These are phyloP conservation scores for Daldinia eschscholtzii DNA, from an alignment of 2,329 filamentous ascomycete species.

Conservation along the genomic window DNA sequence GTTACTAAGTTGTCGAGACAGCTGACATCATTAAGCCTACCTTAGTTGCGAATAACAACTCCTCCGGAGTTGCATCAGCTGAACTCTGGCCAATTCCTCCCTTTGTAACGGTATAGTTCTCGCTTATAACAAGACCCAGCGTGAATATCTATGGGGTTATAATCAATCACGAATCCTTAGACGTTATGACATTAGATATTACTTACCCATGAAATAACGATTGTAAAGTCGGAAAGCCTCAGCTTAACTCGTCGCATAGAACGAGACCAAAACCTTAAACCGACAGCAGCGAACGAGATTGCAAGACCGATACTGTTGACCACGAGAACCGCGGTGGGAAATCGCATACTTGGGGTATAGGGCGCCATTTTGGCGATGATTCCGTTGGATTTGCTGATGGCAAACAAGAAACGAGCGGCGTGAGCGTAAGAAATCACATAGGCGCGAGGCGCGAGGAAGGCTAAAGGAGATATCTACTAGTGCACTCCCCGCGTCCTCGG, in stretches of 20 bases:
- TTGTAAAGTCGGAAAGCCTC: slow-evolving; percentile 26
- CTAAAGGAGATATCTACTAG: slow-evolving; percentile 1
- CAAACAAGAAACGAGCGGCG: neutral
- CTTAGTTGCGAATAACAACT: neutral
- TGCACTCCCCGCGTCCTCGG: neutral
- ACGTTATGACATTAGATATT: neutral
- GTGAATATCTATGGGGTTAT: neutral
- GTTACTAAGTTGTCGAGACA: neutral
- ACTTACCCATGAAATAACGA: slow-evolving; percentile 27
- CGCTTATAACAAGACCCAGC: neutral
- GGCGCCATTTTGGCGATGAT: slow-evolving; percentile 20
- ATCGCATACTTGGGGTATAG: slow-evolving; percentile 17
- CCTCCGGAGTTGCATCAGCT: neutral
- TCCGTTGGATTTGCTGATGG: neutral
- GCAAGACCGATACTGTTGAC: slow-evolving; percentile 25
- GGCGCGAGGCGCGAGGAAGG: neutral
- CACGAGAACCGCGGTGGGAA: slow-evolving; percentile 25
- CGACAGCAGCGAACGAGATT: slow-evolving; percentile 19
- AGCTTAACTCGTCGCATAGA: slow-evolving; percentile 13
- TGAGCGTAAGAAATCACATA: neutral
- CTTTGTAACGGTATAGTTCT: neutral
- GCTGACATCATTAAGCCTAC: neutral
- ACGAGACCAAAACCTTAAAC: slow-evolving; percentile 22
- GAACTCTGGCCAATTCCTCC: neutral
- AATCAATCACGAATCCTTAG: neutral